Conservation (phyloP, 1,139 yeast genomes). For the Casaregolazyma lundiana region DNA sequence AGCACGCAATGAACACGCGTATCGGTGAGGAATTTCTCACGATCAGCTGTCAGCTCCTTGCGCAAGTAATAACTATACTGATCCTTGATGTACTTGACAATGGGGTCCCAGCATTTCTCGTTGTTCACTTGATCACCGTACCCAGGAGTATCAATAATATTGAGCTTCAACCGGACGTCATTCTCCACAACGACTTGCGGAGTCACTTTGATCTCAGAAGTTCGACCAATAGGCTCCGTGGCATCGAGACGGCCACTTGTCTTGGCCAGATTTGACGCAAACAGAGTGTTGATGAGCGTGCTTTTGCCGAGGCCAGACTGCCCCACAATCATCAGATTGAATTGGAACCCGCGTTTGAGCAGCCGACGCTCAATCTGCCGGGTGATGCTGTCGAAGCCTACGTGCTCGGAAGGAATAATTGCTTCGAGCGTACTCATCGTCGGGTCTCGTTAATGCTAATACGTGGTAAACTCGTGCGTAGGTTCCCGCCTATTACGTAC, state of each 20-base stretch:
- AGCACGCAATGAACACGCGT: constrained; percentile 94
- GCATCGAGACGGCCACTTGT: constrained; percentile 65
- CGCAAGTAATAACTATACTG: constrained; percentile 92
- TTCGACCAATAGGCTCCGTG: constrained; percentile 72
- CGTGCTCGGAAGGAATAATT: constrained; percentile 53
- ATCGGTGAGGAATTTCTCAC: constrained; percentile 79
- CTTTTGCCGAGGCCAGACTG: constrained; percentile 94
- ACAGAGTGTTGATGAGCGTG: constrained; percentile 83
- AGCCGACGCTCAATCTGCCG: constrained; percentile 90
- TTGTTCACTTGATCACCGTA: constrained; percentile 96
- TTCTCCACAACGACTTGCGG: constrained; percentile 72
- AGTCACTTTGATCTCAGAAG: constrained; percentile 80
- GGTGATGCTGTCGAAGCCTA: constrained; percentile 95
- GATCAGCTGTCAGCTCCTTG: constrained; percentile 92
- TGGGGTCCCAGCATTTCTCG: constrained; percentile 95
- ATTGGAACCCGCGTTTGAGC: constrained; percentile 88
- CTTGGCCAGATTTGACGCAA: constrained; percentile 73
- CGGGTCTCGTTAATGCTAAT: constrained; percentile 4
- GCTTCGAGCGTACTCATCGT: background rate
- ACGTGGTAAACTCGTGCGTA: too few species aligned
- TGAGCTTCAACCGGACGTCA: constrained; percentile 78
- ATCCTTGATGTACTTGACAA: constrained; percentile 90
- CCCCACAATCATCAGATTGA: constrained; percentile 89
- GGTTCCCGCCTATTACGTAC: too few species aligned
- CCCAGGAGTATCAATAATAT: constrained; percentile 94